phyloP scores from a whole-genome alignment of 2,329 filamentous ascomycete genomes.

The Aquanectria penicillioides region DNA sequence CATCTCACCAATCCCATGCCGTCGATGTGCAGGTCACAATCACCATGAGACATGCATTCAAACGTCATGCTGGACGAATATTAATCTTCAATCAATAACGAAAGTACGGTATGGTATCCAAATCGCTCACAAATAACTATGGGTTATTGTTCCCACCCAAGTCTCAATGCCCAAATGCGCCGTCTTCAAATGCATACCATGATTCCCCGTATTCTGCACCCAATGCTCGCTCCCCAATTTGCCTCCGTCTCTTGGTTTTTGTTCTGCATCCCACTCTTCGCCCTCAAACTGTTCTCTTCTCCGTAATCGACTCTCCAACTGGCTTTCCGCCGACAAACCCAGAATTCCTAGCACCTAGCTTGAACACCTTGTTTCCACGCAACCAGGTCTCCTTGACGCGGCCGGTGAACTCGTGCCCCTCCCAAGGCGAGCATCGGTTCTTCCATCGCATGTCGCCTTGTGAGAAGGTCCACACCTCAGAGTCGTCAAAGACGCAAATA shows the following conservation, averaged over 20 bases:
- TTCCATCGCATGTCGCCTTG: conserved; percentile 90
- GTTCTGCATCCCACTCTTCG: background rate
- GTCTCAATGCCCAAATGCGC: conserved; percentile 10
- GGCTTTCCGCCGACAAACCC: conserved; percentile 63
- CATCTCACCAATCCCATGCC: conserved; percentile 15
- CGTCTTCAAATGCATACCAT: conserved; percentile 6
- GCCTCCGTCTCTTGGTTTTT: background rate
- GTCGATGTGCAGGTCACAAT: background rate
- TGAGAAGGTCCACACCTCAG: conserved; percentile 78
- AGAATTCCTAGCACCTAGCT: conserved; percentile 63
- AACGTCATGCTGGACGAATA: conserved; percentile 28
- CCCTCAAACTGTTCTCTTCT: conserved; percentile 61
- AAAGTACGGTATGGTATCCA: conserved; percentile 16
- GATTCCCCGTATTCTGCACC: background rate
- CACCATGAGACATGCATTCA: conserved; percentile 11
- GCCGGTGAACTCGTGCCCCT: conserved; percentile 80
- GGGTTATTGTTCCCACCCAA: conserved; percentile 2
- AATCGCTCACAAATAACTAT: conserved; percentile 3
- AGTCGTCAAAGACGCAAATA: conserved; percentile 90
- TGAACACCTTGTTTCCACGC: conserved; percentile 79
- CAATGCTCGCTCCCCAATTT: background rate
- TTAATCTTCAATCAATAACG: too few species aligned
- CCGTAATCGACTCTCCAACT: conserved; percentile 65
- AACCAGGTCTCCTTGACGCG: conserved; percentile 89
- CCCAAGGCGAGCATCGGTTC: conserved; percentile 92